Percentiles rank a stretch among this genome's conserved stretches.
Conservation (phyloP, 2,329 filamentous ascomycete species). For the Raffaelea deltoideospora region DNA sequence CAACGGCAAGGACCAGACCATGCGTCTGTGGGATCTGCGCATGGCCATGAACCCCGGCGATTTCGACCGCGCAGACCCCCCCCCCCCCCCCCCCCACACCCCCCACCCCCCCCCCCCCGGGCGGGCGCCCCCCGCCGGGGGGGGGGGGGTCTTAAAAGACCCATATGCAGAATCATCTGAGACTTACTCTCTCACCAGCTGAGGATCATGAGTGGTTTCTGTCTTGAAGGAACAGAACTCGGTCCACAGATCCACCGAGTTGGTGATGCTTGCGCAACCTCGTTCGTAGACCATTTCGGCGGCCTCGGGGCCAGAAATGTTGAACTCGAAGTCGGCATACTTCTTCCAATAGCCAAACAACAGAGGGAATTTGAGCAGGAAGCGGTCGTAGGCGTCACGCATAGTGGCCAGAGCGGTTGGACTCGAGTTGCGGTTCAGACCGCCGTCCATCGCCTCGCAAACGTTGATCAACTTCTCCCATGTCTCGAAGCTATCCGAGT, state of each 20-base stretch:
- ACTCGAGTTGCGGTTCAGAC: slow-evolving; percentile 90
- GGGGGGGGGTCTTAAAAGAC: background rate
- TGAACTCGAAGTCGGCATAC: slow-evolving; percentile 95
- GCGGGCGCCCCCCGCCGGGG: too few relatives aligned
- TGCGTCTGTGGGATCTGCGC: too few relatives aligned
- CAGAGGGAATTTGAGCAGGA: slow-evolving; percentile 86
- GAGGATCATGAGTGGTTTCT: slow-evolving; percentile 87
- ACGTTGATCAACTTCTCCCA: slow-evolving; percentile 88
- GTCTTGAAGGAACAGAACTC: slow-evolving; percentile 97
- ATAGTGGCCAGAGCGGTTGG: slow-evolving; percentile 81
- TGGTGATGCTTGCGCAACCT: slow-evolving; percentile 81
- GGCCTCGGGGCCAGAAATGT: slow-evolving; percentile 89
- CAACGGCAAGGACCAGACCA: background rate
- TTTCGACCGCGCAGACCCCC: too few relatives aligned
- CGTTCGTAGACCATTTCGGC: slow-evolving; percentile 97
- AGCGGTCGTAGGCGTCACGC: slow-evolving; percentile 78
- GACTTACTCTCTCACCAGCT: slow-evolving; percentile 99
- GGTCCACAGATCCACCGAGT: slow-evolving; percentile 92
- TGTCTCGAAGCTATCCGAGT: slow-evolving; percentile 81
- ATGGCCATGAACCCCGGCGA: too few relatives aligned
- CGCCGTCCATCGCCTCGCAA: slow-evolving; percentile 75
- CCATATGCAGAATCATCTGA: slow-evolving; percentile 9
- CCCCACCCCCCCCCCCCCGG: too few relatives aligned
- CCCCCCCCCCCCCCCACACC: too few relatives aligned
- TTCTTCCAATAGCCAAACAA: slow-evolving; percentile 99